Evolutionary conservation across 306 rosid genomes (phyloP), one percentile per base, ranked within the genome.

Genomic region (Rubus idaeus): DNA sequence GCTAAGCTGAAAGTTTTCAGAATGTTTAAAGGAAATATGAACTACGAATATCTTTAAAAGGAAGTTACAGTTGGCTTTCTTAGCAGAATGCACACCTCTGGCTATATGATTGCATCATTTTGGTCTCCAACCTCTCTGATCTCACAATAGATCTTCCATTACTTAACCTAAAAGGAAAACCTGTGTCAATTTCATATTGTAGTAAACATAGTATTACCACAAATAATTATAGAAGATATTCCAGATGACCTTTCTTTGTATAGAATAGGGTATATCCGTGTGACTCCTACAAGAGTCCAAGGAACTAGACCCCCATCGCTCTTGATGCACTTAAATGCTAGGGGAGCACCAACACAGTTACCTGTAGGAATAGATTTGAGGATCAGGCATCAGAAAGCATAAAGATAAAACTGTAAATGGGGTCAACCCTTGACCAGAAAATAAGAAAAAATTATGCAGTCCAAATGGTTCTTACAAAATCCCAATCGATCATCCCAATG

Each of bases 401-500:
- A 30, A 77, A 70, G 52, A 81, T 57, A 41, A 71, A 77, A 20
- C 51, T 75, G 58, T 68, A 75, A 74, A 79, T 9, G 41, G 41
- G n/a, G 73, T 71, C 39, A 18, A 14, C 68, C 75, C 39, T 30
- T 70, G 42, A 79, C 42, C 67, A 60, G 62, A 80, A 61, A 63
- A 60, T 79, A 61, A 23, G 50, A 71, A 64, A 81, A 50, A 35
- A 8, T 0, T 17, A 73, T 50, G 44, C 3, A 58, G 40, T 26
- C 70, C 46, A 71, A 78, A 49, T 68, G 64, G 6, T 80, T 75
- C 96, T 88, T 86, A 92, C 98, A 90, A 71, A 94, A 85, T 84
- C 98, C 98, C 78, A 94, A 83, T 65, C 76, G 86, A 68, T 92
- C 92, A 18, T 88, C 95, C 97, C 98, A 94, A 73, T 89, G 96